Percentiles rank a stretch among this genome's conserved stretches.
These are phyloP conservation scores for Aspergillus asperescens DNA, from an alignment of 495 filamentous ascomycete genomes.

Conservation along the genomic window DNA sequence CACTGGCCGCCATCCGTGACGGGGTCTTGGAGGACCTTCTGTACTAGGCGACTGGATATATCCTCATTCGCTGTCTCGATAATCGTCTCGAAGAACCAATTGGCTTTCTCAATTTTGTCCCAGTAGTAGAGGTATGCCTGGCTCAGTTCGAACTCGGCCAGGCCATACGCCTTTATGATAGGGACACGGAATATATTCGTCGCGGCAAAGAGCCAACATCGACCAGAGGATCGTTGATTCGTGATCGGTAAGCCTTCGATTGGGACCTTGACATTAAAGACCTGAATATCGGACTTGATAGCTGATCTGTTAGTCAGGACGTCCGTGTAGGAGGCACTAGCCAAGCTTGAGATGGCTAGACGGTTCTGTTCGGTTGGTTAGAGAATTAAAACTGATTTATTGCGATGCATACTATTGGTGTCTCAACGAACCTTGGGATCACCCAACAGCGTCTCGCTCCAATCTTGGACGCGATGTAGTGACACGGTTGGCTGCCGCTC, in stretches of 20 bases:
- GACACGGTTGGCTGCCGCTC: not conserved
- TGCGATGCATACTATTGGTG: not conserved
- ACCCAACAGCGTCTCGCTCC: not conserved
- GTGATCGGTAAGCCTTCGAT: slow-evolving; percentile 80
- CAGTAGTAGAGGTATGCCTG: slow-evolving; percentile 92
- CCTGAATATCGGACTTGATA: slow-evolving; percentile 58
- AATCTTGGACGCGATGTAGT: not conserved
- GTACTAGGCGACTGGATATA: slow-evolving; percentile 63
- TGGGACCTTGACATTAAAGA: slow-evolving; percentile 78
- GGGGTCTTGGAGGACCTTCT: slow-evolving; percentile 58
- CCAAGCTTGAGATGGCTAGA: slow-evolving; percentile 65
- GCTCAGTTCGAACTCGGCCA: slow-evolving; percentile 74
- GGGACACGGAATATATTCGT: slow-evolving; percentile 85
- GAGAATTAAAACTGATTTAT: no score
- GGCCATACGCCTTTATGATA: slow-evolving; percentile 71
- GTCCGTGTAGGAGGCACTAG: slow-evolving; percentile 48
- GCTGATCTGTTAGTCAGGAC: slow-evolving; percentile 48
- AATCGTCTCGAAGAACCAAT: slow-evolving; percentile 80
- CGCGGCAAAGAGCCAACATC: slow-evolving; percentile 86
- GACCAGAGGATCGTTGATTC: slow-evolving; percentile 70
- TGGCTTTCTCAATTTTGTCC: slow-evolving; percentile 90
- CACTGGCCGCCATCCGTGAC: slow-evolving; percentile 83
- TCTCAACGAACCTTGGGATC: not conserved
- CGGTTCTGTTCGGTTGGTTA: no score
- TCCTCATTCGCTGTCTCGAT: slow-evolving; percentile 63